phyloP scores from a whole-genome alignment of 176 grass and related monocot genomes.

The bread wheat (Triticum aestivum) region IWGSC_CS_RefSeq_v2.1 NC_057807.1:512539624-512540123 shows the following conservation, averaged over 20 bases:
- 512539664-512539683: conserved; percentile 9
- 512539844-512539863: conserved; percentile 85
- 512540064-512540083: conserved; percentile 21
- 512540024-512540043: conserved; percentile 30
- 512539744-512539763: conserved; percentile 84
- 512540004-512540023: conserved; percentile 32
- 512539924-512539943: conserved; percentile 32
- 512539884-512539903: conserved; percentile 33
- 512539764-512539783: conserved; percentile 76
- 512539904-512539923: neutral
- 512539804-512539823: conserved; percentile 80
- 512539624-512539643: conserved; percentile 95
- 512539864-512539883: conserved; percentile 73
- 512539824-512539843: conserved; percentile 85
- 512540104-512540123: neutral
- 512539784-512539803: conserved; percentile 69
- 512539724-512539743: conserved; percentile 78
- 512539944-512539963: conserved; percentile 41
- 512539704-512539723: conserved; percentile 75
- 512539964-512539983: conserved; percentile 53
- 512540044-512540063: conserved; percentile 37
- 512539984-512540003: conserved; percentile 43
- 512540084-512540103: neutral
- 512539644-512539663: conserved; percentile 72
- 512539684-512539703: conserved; percentile 62